These are phyloP conservation scores for Allomyces arbusculus DNA, from an alignment of 192 early-diverging fungal genomes.

Conservation along the genomic window DNA sequence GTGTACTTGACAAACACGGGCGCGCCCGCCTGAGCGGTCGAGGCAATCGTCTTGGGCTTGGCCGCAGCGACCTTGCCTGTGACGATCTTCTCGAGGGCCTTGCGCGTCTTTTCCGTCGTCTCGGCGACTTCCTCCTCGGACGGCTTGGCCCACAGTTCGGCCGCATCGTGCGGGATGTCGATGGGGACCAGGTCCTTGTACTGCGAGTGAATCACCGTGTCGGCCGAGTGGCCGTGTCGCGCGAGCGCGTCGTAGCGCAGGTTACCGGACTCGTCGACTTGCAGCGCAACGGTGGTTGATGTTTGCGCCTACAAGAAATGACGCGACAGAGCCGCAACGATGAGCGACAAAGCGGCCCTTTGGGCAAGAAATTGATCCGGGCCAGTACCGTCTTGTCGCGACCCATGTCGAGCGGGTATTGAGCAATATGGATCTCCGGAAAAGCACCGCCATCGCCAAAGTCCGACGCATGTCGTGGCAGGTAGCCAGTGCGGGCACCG, in stretches of 20 bases:
- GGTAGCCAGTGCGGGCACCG: conserved; percentile 55
- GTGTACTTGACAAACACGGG: conserved; percentile 82
- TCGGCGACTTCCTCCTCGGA: conserved; percentile 53
- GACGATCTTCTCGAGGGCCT: conserved; percentile 72
- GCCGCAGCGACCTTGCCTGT: conserved; percentile 44
- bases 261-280: conserved; percentile 78
- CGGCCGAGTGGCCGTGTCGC: conserved; percentile 45
- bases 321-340: conserved; percentile 1
- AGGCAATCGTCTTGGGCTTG: conserved; percentile 33
- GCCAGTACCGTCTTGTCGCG: conserved; percentile 30
- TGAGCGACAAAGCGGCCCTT: background rate
- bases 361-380: conserved; percentile 2
- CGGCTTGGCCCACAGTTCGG: conserved; percentile 53
- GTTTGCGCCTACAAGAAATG: background rate
- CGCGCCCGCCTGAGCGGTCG: conserved; percentile 27
- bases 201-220: conserved; percentile 59
- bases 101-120: conserved; percentile 69
- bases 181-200: conserved; percentile 62
- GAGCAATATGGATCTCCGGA: conserved; percentile 76
- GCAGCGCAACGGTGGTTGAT: conserved; percentile 50
- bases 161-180: conserved; percentile 35
- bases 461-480: conserved; percentile 58
- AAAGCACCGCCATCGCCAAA: conserved; percentile 96
- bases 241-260: conserved; percentile 76
- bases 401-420: conserved; percentile 93